Base-by-base conservation (phyloP, 2,329 filamentous ascomycete genomes). In the Pyrenochaeta sp. region DNA sequence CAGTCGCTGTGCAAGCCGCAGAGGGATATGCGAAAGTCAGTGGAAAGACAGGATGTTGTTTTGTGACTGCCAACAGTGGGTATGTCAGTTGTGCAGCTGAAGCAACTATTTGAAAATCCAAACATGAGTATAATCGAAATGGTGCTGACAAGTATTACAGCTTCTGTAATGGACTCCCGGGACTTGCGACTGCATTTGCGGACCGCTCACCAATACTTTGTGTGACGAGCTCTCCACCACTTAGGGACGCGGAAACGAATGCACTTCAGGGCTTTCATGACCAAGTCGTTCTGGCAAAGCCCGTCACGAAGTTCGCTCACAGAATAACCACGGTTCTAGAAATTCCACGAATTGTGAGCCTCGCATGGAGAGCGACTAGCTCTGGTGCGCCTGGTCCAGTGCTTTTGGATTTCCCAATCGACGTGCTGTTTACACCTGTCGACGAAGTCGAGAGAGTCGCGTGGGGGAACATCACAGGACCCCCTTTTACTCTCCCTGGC, bases 51-150 rank as follows among this genome's bases (percentile, higher is more conserved):
- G 81, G 79, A 9, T 76, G 78, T n/a, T 80, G 77, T 55, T 83
- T 83, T 53, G 76, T 83, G 1, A 83, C 81, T 10, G 80, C 81
- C 0, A 83, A 83, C 50, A 82, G 80, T 59, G 80, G 80, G 80
- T 81, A 58, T 54, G 77, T 61, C 1, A 10, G n/a, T 4, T 48
- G 5, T 37, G 12, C 10, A 22, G 24, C 19, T n/a, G 12, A n/a
- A 32, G 27, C 7, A 47, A 10, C 27, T n/a, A 34, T 19, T 12
- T 39, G 12, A 34, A 4, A 22, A 47, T 6, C 8, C 7, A 22
- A 13, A 36, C 37, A 52, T 13, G 49, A 52, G n/a, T 12, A 50
- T 10, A 39, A 34, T 22, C 22, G 39, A 42, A 22, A 42, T 7
- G 4, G n/a, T 5, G 34, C 48, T 62, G n/a, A 57, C 37, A 10